A percentile compares a stretch with the other conserved stretches of the same genome.
Evolutionary conservation across 2,329 filamentous ascomycete genomes (phyloP).

Genomic region (Fusarium armeniacum): DNA sequence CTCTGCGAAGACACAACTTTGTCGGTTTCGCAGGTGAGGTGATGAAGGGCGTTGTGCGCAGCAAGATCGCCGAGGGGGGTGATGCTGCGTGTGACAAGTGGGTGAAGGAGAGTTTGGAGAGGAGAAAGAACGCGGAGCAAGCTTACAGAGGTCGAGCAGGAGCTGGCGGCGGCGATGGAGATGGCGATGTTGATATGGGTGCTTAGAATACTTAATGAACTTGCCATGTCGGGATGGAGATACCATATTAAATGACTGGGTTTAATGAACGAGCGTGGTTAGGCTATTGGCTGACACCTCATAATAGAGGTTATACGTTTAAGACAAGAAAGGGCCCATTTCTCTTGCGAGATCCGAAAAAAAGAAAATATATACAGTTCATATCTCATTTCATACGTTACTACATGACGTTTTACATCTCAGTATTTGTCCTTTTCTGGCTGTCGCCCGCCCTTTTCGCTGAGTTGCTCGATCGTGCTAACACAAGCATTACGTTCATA

Average conservation of each 20-base stretch:
- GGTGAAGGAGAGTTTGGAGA: constrained; percentile 76
- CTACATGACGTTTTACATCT: constrained; percentile 38
- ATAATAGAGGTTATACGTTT: neutral
- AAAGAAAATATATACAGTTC: constrained; percentile 3
- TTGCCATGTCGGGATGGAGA: constrained; percentile 12
- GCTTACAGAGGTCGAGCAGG: constrained; percentile 50
- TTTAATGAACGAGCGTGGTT: constrained; percentile 5
- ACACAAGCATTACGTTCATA: neutral
- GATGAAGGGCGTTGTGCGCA: constrained; percentile 84
- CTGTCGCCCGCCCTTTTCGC: neutral
- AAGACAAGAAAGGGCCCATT: neutral
- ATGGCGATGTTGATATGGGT: constrained; percentile 62
- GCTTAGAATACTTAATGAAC: constrained; percentile 33
- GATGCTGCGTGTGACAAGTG: constrained; percentile 77
- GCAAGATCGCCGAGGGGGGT: constrained; percentile 77
- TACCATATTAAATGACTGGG: constrained; percentile 20
- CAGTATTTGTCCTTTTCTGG: constrained; percentile 7
- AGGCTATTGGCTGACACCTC: constrained; percentile 8
- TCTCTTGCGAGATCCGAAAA: neutral
- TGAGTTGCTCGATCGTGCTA: neutral
- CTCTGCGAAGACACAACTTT: constrained; percentile 92
- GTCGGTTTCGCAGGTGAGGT: constrained; percentile 94
- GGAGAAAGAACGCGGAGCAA: constrained; percentile 62
- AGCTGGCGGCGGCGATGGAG: constrained; percentile 54
- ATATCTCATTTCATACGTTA: constrained; percentile 27